Evolutionary conservation across 805 yeast species (phyloP), one percentile per base, ranked within the genome.

Genomic region (Saccharomycopsis amapae): DNA sequence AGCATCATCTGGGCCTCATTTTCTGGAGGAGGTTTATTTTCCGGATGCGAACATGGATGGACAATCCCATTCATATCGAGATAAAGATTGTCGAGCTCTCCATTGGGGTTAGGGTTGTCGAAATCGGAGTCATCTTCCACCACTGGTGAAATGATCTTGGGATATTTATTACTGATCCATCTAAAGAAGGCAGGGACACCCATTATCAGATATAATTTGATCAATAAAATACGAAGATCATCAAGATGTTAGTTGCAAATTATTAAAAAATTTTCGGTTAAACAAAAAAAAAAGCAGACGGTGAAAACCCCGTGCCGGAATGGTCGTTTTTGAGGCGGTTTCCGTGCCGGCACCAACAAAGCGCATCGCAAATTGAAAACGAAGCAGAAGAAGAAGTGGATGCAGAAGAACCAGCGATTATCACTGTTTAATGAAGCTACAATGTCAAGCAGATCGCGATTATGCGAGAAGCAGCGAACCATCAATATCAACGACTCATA

Each of bases 31-130:
- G 96, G 96, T 55, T 82, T 82, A 55, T 90, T 85, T 59, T 90
- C 98, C 1, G 99, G 99, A 63, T 93, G 99, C 2, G 97, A 83
- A 70, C 97, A 93, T 1, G 98, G 98, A 68, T 93, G 99, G 3
- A 93, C 98, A 59, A 93, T 93, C 69, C 97, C 98, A 61, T 93
- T 93, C 98, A 93, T 93, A 66, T 93, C 99, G 52, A 93, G 69
- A 60, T 93, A 93, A 42, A 93, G 64, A 60, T 93, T 93, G 61
- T 93, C 97, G 40, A 88, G 67, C 65, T 93, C 99, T 23, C 97
- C 98, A 64, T 93, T 93, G 3, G 95, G 95, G 61, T 93, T 93
- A 10, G 93, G 81, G 43, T 78, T 75, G 18, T 77, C 59, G 61
- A 85, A 88, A 53, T 72, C 74, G 0, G 76, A 67, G 13, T 75